phyloP scores from a whole-genome alignment of 2,329 filamentous ascomycete species.

The Colletotrichum musicola region DNA sequence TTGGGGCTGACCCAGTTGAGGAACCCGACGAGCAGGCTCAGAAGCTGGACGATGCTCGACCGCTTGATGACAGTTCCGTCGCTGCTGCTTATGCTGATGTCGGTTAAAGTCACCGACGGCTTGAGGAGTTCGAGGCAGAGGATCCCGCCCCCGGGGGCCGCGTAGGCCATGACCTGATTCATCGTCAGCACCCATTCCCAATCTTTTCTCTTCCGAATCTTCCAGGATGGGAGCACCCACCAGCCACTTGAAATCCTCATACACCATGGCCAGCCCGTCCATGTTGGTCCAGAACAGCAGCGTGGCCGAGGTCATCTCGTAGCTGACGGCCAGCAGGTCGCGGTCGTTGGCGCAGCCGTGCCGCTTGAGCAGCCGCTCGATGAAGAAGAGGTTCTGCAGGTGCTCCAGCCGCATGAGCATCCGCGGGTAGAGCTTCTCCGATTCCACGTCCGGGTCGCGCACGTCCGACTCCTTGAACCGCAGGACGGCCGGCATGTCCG shows the following conservation, averaged over 20 bases:
- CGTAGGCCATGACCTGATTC: conserved; percentile 61
- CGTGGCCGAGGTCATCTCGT: conserved; percentile 60
- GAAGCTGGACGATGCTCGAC: conserved; percentile 64
- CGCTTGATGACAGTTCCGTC: conserved; percentile 53
- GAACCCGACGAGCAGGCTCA: conserved; percentile 63
- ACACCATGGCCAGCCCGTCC: conserved; percentile 56
- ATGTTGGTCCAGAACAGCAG: conserved; percentile 63
- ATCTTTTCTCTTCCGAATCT: too few species aligned
- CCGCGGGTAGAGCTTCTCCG: conserved; percentile 54
- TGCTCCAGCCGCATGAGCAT: conserved; percentile 63
- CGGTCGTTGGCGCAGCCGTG: conserved; percentile 51
- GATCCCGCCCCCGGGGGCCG: conserved; percentile 62
- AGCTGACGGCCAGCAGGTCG: conserved; percentile 59
- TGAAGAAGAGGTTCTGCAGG: conserved; percentile 69
- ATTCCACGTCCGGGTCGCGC: conserved; percentile 45
- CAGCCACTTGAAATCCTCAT: conserved; percentile 62
- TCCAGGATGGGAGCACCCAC: conserved; percentile 45
- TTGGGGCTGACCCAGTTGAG: conserved; percentile 63
- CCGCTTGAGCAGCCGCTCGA: conserved; percentile 68
- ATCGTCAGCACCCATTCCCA: too few species aligned
- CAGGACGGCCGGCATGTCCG: conserved; percentile 53
- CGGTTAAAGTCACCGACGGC: conserved; percentile 44
- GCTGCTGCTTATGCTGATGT: conserved; percentile 41
- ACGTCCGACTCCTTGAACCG: conserved; percentile 54
- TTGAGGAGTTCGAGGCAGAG: conserved; percentile 63